Evolutionary conservation across 1,139 yeast genomes (phyloP).

Genomic region (Candida sojae): DNA sequence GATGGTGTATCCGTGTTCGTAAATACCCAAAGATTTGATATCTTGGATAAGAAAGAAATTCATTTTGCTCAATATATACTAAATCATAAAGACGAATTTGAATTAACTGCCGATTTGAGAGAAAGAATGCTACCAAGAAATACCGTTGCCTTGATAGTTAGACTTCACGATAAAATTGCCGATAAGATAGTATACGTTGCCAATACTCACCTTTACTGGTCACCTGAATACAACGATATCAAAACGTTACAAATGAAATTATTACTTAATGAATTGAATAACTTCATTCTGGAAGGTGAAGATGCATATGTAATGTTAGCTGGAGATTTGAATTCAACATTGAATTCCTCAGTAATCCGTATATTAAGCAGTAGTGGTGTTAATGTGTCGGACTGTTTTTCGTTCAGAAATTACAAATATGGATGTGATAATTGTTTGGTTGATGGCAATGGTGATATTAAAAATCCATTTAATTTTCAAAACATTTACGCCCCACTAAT

Average conservation of each 20-base stretch:
- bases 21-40: conserved; percentile 46
- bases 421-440: conserved; percentile 31
- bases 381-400: conserved; percentile 24
- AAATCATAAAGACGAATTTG: conserved; percentile 27
- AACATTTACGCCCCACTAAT: conserved; percentile 23
- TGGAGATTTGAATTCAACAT: conserved; percentile 59
- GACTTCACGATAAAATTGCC: conserved; percentile 43
- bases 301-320: conserved; percentile 27
- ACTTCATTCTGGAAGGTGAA: conserved; percentile 17
- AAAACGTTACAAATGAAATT: conserved; percentile 56
- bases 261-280: conserved; percentile 32
- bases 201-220: conserved; percentile 66
- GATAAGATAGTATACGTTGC: conserved; percentile 44
- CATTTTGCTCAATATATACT: conserved; percentile 41
- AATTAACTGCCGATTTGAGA: conserved; percentile 36
- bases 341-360: conserved; percentile 48
- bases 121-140: conserved; percentile 48
- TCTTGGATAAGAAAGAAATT: conserved; percentile 41
- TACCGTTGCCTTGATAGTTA: conserved; percentile 54
- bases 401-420: conserved; percentile 30
- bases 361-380: conserved; percentile 40
- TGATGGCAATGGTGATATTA: conserved; percentile 13
- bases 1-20: conserved; percentile 62
- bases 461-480: conserved; percentile 22
- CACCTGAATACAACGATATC: conserved; percentile 50